Base-by-base conservation (phyloP, 2,329 filamentous ascomycete species). In the Chrysoporthe cubensis region DNA sequence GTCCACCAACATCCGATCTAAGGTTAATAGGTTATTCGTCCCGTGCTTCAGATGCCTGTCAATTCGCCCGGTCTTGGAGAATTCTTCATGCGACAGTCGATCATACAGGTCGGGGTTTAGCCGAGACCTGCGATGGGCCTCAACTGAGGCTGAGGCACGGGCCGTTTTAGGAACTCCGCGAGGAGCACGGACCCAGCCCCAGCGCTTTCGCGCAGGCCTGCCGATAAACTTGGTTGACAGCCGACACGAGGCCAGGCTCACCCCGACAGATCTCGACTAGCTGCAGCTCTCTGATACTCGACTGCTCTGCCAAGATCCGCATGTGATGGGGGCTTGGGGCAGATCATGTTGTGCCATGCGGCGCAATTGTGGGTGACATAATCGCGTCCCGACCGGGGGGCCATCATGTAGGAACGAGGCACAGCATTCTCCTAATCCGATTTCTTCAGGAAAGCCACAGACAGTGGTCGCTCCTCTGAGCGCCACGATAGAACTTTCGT, bases 81-180 rank as follows among this genome's bases (percentile, higher is more conserved):
- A 46, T 26, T 54, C 44, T 42, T 69, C 61, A 69, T 65, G 66
- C 57, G 65, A 66, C 65, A 52, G 65, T 67, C 62, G 65, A 65
- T 67, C 67, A 64, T 43, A 65, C 65, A 69, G 1, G 37, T 62
- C 40, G n/a, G 26, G 32, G 59, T 60, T 60, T 66, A 48, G 60
- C 54, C 64, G 64, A 66, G 64, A 61, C 59, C 54, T 60, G 64
- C 56, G 56, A 50, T 61, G 64, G 60, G 34, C 56, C 44, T 40
- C 48, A 32, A 37, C 40, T 26, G 56, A 64, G 61, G 65, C 64
- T 67, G 65, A 69, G 58, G 67, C 61, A 69, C 32, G 59, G 56
- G 48, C 65, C 57, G 67, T 67, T 67, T 67, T 62, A 60, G 67
- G 61, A 64, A 44, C 48, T 37, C 46, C 26, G 14, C 4, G 48